Base-by-base conservation (phyloP, 306 rosid genomes). In the Cicer cuneatum region DNA sequence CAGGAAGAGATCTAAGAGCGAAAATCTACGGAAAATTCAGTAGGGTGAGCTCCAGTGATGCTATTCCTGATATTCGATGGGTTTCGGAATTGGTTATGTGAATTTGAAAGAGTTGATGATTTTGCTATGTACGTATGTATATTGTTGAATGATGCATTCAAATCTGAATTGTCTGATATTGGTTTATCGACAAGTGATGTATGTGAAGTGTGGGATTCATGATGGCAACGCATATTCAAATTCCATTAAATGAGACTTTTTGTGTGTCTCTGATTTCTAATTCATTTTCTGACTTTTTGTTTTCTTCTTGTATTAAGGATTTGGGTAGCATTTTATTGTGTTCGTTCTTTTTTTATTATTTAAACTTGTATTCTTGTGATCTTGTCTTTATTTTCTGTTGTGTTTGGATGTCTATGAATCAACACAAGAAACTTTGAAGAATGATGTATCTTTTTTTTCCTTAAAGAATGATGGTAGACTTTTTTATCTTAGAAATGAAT, bases 11-110 rank as follows among this genome's bases (percentile, higher is more conserved):
- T 16, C 74, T 89, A 0, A 80, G 98, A 33, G 96, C 88, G 5
- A 84, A 75, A 76, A 93, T 90, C 57, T 93, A 93, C 51, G 90
- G 86, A 0, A 87, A 78, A 79, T 88, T 93, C 58, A 84, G 93
- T 47, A 84, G 47, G 74, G 87, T 90, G 67, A 93, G 89, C 64
- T 86, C 87, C 0, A 70, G 41, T 0, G 80, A 81, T 24, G 35
- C 90, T 0, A 72, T 29, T 5, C 97, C 96, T 1, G 89, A 89
- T 74, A 68, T 90, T 4, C 93, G 81, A 9, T 93, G 96, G 96
- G 59, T 92, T 6, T 83, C 96, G 0, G 90, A 92, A 79, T 81
- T 87, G 4, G 72, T 90, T 5, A 84, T 81, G 61, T 87, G 84
- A 83, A 53, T 49, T 4, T 15, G 61, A 6, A 24, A 7, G 7